Evolutionary conservation across 345 rosid species (phyloP), one percentile per base, ranked within the genome.

Genomic region (Garcia nutans): DNA sequence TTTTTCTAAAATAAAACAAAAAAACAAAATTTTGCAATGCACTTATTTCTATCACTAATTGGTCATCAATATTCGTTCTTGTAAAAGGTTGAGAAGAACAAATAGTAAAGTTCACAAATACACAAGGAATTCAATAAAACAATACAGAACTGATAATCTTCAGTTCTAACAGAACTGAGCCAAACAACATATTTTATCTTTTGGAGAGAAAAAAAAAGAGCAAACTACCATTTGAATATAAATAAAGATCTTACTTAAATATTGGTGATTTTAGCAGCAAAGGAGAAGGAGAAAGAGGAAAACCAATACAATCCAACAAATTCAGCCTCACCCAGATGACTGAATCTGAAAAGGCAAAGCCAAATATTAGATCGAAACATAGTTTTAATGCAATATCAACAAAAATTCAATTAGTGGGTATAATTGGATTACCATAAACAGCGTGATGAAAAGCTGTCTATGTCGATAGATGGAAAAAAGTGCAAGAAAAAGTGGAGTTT

Each of bases 301-400:
- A 44, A 60, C 22, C 16, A 57, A 59, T 47, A 33, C 47, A 8
- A 68, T 45, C 20, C 37, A n/a, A 22, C 26, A 61, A 41, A 28
- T 67, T 67, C 3, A 68, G 59, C 68, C 65, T 15, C 55, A n/a
- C 74, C 68, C 79, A 60, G 62, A 76, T 69, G 44, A 68, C 52
- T 52, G 3, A 70, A 70, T 76, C 79, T 76, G 79, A 23, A 33
- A 47, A 41, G 47, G 10, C 11, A 68, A 13, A 47, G 6, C n/a
- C n/a, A 26, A 11, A 20, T 17, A 5, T 31, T n/a, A 63, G 59
- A 74, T 50, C 62, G 31, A 52, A 65, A 13, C 5, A 23, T 9
- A 19, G 33, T 9, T 62, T 37, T 17, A 11, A 45, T 26, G 20
- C 0, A n/a, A 28, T 37, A 70, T 8, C 49, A 3, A 44, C 10